These are phyloP conservation scores for Nannizziopsis barbatae DNA, from an alignment of 2,329 filamentous ascomycete species.

Conservation along the genomic window DNA sequence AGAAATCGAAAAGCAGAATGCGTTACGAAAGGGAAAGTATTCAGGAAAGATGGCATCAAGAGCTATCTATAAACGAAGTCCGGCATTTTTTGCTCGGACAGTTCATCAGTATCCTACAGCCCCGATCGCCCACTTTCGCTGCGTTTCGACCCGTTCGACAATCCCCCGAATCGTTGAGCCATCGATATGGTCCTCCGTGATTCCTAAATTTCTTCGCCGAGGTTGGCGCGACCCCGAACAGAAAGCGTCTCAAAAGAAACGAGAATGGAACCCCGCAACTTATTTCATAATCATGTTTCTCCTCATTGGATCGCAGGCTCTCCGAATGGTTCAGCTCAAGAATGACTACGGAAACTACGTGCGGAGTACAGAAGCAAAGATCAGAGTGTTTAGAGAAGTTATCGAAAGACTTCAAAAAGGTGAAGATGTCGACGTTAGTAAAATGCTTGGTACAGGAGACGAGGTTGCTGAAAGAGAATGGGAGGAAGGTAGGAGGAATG, in stretches of 20 bases:
- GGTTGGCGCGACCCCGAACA: constrained; percentile 25
- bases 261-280: constrained; percentile 67
- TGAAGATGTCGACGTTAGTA: constrained; percentile 70
- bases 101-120: neutral
- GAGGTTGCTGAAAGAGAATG: constrained; percentile 66
- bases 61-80: neutral
- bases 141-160: constrained; percentile 19
- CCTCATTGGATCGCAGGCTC: constrained; percentile 88
- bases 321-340: constrained; percentile 75
- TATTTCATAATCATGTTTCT: constrained; percentile 74
- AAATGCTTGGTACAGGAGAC: constrained; percentile 66
- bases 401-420: constrained; percentile 38
- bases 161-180: constrained; percentile 44
- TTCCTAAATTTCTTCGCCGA: constrained; percentile 48
- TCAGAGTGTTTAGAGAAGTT: constrained; percentile 60
- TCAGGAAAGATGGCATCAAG: neutral
- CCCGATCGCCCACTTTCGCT: constrained; percentile 12
- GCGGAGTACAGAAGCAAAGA: constrained; percentile 66
- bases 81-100: neutral
- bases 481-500: constrained; percentile 59
- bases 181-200: constrained; percentile 57
- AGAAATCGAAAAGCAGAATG: neutral
- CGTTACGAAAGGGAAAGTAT: neutral
- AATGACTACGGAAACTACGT: constrained; percentile 62
- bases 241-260: constrained; percentile 35